Evolutionary conservation across 352 stramenopile genomes (phyloP).

Genomic region (Globisporangium iwayamae): DNA sequence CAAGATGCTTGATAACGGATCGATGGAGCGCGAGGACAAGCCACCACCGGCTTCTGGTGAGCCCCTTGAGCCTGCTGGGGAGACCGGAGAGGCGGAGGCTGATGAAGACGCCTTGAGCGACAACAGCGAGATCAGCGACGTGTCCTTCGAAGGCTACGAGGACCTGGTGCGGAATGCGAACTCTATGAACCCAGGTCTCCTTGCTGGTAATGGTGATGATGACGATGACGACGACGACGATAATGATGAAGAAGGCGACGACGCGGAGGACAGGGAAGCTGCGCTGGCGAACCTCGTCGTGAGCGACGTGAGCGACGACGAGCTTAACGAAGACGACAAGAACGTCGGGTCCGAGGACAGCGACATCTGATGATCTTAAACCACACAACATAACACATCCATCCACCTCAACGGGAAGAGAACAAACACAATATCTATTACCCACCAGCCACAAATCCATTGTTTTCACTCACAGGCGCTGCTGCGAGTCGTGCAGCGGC

Average conservation of each 20-base stretch:
- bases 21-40: slow-evolving; percentile 20
- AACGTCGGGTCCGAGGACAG: slow-evolving; percentile 52
- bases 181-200: not conserved
- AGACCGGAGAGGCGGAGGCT: slow-evolving; percentile 8
- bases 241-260: slow-evolving; percentile 26
- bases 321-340: slow-evolving; percentile 25
- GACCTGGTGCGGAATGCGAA: slow-evolving; percentile 39
- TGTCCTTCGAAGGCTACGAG: slow-evolving; percentile 63
- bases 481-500: not conserved
- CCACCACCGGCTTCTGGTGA: not conserved
- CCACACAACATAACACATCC: not conserved
- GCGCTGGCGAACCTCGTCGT: slow-evolving; percentile 37
- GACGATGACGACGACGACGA: slow-evolving; percentile 18
- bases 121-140: slow-evolving; percentile 78
- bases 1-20: slow-evolving; percentile 31
- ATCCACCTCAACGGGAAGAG: slow-evolving; percentile 5
- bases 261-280: slow-evolving; percentile 19
- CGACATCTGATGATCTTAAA: slow-evolving; percentile 33
- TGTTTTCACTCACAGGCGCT: slow-evolving; percentile 8
- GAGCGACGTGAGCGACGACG: slow-evolving; percentile 46
- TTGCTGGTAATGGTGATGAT: not conserved
- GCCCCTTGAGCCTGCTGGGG: not conserved
- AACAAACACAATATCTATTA: slow-evolving; percentile 22
- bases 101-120: slow-evolving; percentile 23
- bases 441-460: slow-evolving; percentile 1